These are phyloP conservation scores for Neohortaea acidophila DNA, from an alignment of 495 filamentous ascomycete species.

Conservation along the genomic window DNA sequence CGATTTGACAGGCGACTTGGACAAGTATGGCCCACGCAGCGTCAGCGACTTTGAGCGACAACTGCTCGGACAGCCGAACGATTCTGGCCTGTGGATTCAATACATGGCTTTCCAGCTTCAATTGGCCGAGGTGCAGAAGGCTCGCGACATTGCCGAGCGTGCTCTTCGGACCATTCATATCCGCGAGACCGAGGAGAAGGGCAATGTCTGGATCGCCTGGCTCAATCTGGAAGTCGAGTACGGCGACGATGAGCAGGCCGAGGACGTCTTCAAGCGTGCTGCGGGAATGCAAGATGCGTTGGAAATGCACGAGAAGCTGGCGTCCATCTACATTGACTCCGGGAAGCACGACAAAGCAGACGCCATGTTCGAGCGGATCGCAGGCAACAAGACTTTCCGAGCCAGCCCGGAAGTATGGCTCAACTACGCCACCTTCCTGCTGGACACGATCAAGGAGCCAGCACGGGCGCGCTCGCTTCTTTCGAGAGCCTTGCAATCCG, in stretches of 20 bases:
- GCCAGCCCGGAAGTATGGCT: constrained; percentile 64
- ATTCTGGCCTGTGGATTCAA: constrained; percentile 74
- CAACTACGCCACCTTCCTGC: constrained; percentile 90
- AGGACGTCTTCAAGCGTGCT: constrained; percentile 79
- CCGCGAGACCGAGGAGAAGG: constrained; percentile 71
- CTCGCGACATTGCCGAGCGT: constrained; percentile 74
- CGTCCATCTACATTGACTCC: constrained; percentile 87
- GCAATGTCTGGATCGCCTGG: constrained; percentile 87
- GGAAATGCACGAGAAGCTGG: constrained; percentile 76
- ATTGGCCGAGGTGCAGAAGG: constrained; percentile 69
- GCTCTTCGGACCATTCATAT: constrained; percentile 80
- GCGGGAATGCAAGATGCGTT: constrained; percentile 87
- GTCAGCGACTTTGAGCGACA: constrained; percentile 84
- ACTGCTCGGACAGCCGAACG: constrained; percentile 78
- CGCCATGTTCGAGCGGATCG: constrained; percentile 64
- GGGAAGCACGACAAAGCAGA: constrained; percentile 82
- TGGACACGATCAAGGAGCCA: constrained; percentile 49
- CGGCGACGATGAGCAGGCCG: constrained; percentile 67
- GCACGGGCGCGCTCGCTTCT: constrained; percentile 65
- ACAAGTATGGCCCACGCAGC: constrained; percentile 78
- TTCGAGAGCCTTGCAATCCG: constrained; percentile 71
- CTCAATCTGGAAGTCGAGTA: constrained; percentile 89
- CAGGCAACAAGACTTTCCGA: constrained; percentile 69
- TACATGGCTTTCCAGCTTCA: constrained; percentile 97
- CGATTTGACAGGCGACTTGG: constrained; percentile 77